These are phyloP conservation scores for Ottelia alismoides DNA, from an alignment of 106 monocot species.

Conservation along the genomic window DNA sequence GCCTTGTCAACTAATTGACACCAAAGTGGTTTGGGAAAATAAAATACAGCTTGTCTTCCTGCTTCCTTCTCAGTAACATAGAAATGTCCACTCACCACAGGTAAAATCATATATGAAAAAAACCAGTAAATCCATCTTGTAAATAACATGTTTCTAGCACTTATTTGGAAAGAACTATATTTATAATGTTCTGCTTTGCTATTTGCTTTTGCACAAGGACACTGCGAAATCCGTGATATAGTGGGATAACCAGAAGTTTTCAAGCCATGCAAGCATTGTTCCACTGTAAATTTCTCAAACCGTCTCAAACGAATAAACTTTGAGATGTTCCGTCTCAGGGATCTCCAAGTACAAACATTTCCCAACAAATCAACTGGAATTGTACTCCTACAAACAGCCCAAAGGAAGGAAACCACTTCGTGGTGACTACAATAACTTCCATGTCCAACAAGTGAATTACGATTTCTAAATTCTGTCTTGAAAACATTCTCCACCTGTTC, in stretches of 20 bases:
- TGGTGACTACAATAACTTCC: constrained; percentile 23
- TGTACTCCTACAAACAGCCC: constrained; percentile 60
- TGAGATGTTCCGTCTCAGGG: constrained; percentile 65
- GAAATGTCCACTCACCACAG: constrained; percentile 53
- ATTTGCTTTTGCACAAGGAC: neutral
- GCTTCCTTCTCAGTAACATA: constrained; percentile 84
- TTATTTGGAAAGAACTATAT: neutral
- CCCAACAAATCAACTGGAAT: constrained; percentile 63
- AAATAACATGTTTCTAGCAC: constrained; percentile 21
- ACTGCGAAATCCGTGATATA: constrained; percentile 11
- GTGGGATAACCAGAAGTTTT: constrained; percentile 43
- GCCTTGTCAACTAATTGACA: constrained; percentile 20
- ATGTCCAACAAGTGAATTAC: too few relatives aligned
- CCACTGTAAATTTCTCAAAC: constrained; percentile 46
- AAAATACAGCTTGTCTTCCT: constrained; percentile 48
- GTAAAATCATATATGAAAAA: constrained; percentile 51
- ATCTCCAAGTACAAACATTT: constrained; percentile 46
- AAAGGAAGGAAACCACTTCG: constrained; percentile 74
- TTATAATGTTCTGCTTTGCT: neutral
- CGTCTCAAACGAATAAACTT: constrained; percentile 62
- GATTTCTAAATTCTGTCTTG: too few relatives aligned
- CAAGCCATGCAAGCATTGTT: constrained; percentile 42
- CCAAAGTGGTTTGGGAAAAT: constrained; percentile 73
- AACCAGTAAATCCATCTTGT: constrained; percentile 73
- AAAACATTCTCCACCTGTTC: too few relatives aligned